Base-by-base conservation (phyloP, 2,329 filamentous ascomycete genomes). In the Ambrosiella xylebori region DNA sequence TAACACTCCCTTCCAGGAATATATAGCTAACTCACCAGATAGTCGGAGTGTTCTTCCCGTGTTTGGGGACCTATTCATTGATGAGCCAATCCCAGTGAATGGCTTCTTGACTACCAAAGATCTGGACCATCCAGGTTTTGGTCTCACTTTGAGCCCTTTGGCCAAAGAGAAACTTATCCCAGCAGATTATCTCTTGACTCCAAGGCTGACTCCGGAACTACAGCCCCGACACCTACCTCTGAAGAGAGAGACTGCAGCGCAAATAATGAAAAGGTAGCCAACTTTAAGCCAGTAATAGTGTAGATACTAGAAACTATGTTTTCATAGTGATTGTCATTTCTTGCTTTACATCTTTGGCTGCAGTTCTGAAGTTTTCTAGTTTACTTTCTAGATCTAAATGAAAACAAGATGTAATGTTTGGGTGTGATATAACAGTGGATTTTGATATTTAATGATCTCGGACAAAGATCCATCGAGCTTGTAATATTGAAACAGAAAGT, bases 1-100 rank as follows among this genome's bases (percentile, higher is more conserved):
- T 62, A 95, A 95, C 73, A 87, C 85, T 12, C 90, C 90, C 4
- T 96, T 96, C 77, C 90, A 96, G 70, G 90, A 96, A 71, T 96
- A 96, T 67, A 78, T 96, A 27, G 90, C 90, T 64, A 95, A 95
- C 73, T 95, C 88, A 1, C 81, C 89, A 0, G 89, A 96, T 65
- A 90, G 90, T 54, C 87, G 88, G 74, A 89, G 82, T 62, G 90
- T 96, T 15, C 73, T 91, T 62, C 90, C 90, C 1, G 90, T 96
- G 6, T 96, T 96, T 69, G 90, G 90, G 40, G 86, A 95, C 65
- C 75, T 96, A 56, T 96, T 95, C 71, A 66, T 86, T 40, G 89
- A 95, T 69, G 90, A 96, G 73, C 89, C 89, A 4, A 91, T 96
- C 61, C 89, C 89, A 1, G 80, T 76, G 11, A 84, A 88, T 65